These are phyloP conservation scores for Wickerhamomyces strasburgensis DNA, from an alignment of 805 yeast genomes.

Conservation along the genomic window DNA sequence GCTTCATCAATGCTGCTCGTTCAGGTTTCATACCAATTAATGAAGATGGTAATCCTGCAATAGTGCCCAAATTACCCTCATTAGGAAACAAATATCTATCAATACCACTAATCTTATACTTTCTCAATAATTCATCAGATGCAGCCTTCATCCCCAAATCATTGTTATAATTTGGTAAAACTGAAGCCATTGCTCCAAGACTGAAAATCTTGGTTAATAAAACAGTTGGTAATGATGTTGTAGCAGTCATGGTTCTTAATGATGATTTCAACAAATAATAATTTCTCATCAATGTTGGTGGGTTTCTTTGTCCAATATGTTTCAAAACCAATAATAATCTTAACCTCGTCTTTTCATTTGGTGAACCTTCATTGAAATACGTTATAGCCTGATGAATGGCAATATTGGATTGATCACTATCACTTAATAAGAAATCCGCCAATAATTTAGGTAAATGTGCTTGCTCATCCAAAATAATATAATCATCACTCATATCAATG, in stretches of 20 bases:
- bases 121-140: slow-evolving; percentile 9
- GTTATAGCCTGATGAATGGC: slow-evolving; percentile 31
- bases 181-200: slow-evolving; percentile 28
- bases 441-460: slow-evolving; percentile 34
- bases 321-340: slow-evolving; percentile 30
- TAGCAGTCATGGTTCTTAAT: slow-evolving; percentile 23
- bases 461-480: slow-evolving; percentile 28
- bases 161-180: slow-evolving; percentile 20
- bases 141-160: slow-evolving; percentile 1
- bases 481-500: slow-evolving; percentile 32
- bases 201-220: slow-evolving; percentile 28
- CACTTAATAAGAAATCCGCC: slow-evolving; percentile 29
- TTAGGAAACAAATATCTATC: slow-evolving; percentile 8
- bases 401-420: slow-evolving; percentile 27
- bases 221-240: slow-evolving; percentile 16
- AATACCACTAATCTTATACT: slow-evolving; percentile 9
- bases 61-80: neutral
- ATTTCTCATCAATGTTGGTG: slow-evolving; percentile 28
- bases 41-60: neutral
- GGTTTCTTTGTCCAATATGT: slow-evolving; percentile 28
- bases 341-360: slow-evolving; percentile 32
- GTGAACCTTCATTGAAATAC: slow-evolving; percentile 27
- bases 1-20: neutral
- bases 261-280: slow-evolving; percentile 28
- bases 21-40: neutral